A percentile compares a stretch with the other conserved stretches of the same genome.
phyloP scores from a whole-genome alignment of 2,329 filamentous ascomycete species.

The Botrytis paeoniae region DNA sequence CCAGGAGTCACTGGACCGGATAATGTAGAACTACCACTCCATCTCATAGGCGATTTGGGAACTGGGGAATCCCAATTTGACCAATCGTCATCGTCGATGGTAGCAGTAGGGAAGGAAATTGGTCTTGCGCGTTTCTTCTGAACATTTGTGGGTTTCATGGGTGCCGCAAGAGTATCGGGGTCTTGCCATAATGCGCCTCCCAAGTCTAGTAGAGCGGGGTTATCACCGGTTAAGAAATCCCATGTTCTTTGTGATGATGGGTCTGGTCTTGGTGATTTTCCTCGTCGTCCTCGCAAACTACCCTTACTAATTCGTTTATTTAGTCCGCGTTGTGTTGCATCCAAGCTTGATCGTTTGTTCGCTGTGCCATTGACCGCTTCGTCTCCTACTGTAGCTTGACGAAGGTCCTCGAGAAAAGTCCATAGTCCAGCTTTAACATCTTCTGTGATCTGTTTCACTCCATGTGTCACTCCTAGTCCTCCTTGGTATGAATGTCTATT shows the following conservation, averaged over 20 bases:
- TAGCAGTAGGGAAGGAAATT: slow-evolving; percentile 29
- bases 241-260: slow-evolving; percentile 28
- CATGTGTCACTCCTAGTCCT: slow-evolving; percentile 30
- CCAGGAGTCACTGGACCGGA: slow-evolving; percentile 34
- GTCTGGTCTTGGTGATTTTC: slow-evolving; percentile 26
- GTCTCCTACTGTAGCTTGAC: slow-evolving; percentile 93
- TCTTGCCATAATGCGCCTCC: slow-evolving; percentile 26
- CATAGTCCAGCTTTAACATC: slow-evolving; percentile 87
- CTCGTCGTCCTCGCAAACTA: slow-evolving; percentile 28
- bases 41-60: slow-evolving; percentile 52
- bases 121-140: slow-evolving; percentile 30
- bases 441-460: slow-evolving; percentile 45
- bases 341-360: slow-evolving; percentile 38
- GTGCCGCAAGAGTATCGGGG: slow-evolving; percentile 15
- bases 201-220: slow-evolving; percentile 27
- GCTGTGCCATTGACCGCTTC: slow-evolving; percentile 66
- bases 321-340: slow-evolving; percentile 28
- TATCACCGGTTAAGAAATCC: slow-evolving; percentile 35
- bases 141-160: slow-evolving; percentile 23
- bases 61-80: slow-evolving; percentile 60
- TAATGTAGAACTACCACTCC: slow-evolving; percentile 52
- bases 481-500: slow-evolving; percentile 37
- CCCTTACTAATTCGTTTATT: slow-evolving; percentile 41
- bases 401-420: slow-evolving; percentile 93
- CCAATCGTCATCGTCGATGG: slow-evolving; percentile 57